Conservation (phyloP, 2,329 filamentous ascomycete species). For the Pseudocercospora macadamiae region DNA sequence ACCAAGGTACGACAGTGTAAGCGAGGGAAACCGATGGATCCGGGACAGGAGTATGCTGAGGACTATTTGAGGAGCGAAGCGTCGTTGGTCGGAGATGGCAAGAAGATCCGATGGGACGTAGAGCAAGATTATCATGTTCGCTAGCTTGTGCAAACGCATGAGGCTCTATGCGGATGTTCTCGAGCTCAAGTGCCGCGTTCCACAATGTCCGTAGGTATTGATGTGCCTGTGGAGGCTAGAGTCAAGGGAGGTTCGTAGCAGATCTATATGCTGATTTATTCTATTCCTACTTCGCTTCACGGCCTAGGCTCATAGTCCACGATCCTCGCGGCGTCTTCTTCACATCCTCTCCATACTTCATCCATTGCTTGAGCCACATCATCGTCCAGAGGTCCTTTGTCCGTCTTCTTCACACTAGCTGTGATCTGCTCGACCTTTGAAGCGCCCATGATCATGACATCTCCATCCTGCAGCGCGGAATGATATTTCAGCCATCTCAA, state of each 20-base stretch:
- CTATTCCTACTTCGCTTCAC: no score
- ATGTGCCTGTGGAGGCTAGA: neutral
- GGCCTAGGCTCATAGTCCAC: neutral
- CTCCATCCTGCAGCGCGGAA: slow-evolving; percentile 36
- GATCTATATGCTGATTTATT: no score
- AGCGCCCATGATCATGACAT: slow-evolving; percentile 42
- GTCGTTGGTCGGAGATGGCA: neutral
- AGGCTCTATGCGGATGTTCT: no score
- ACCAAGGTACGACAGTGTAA: neutral
- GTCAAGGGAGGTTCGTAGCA: neutral
- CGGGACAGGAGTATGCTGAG: neutral
- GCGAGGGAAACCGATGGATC: neutral
- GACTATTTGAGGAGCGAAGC: neutral
- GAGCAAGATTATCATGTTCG: neutral
- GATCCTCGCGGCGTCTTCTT: slow-evolving; percentile 7
- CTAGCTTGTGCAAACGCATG: no score
- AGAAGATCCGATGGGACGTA: neutral
- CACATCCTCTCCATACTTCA: slow-evolving; percentile 18
- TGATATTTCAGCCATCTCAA: slow-evolving; percentile 51
- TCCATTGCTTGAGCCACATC: slow-evolving; percentile 23
- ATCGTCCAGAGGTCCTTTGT: slow-evolving; percentile 27
- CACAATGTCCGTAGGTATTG: no score
- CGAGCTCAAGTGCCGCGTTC: no score
- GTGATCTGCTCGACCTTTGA: slow-evolving; percentile 23
- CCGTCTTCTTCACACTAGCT: slow-evolving; percentile 22